phyloP scores from a whole-genome alignment of 2,329 filamentous ascomycete species.

The Mycosphaerella arachidis region DNA sequence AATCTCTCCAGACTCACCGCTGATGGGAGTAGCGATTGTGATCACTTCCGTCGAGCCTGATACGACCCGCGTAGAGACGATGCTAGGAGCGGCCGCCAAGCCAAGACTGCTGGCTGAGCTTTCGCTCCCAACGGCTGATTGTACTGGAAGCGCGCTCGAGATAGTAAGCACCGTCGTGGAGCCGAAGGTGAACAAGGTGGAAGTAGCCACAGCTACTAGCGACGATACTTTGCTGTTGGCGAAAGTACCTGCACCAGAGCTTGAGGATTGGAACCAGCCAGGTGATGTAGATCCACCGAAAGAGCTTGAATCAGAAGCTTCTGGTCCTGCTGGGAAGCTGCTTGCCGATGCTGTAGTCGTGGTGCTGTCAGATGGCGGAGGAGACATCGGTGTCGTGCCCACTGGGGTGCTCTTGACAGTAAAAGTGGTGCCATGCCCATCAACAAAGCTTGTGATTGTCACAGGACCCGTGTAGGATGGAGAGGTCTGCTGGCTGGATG shows the following conservation, averaged over 20 bases:
- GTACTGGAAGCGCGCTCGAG: not conserved
- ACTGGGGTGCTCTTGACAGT: slow-evolving; percentile 4
- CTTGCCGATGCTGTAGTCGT: not conserved
- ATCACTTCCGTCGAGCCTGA: not conserved
- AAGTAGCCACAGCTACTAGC: not conserved
- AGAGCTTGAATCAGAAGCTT: not conserved
- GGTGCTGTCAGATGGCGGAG: slow-evolving; percentile 8
- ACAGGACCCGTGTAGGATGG: not conserved
- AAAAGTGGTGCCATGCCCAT: slow-evolving; percentile 12
- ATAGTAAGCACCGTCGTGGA: not conserved
- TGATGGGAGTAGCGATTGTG: not conserved
- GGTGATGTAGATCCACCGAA: not conserved
- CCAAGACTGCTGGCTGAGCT: not conserved
- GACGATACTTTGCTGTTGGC: not conserved
- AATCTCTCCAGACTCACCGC: too few species aligned
- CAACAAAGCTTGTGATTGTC: slow-evolving; percentile 15
- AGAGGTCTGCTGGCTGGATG: not conserved
- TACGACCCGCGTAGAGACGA: not conserved
- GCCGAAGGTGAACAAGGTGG: not conserved
- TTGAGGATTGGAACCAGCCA: not conserved
- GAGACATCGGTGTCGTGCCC: slow-evolving; percentile 9
- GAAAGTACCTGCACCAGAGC: not conserved
- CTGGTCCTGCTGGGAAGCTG: not conserved
- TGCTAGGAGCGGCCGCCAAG: not conserved
- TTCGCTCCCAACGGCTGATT: not conserved